Percentiles rank a stretch among this genome's conserved stretches.
Evolutionary conservation across 108 stramenopile genomes (phyloP).

Genomic region (Cyclotella baltica): DNA sequence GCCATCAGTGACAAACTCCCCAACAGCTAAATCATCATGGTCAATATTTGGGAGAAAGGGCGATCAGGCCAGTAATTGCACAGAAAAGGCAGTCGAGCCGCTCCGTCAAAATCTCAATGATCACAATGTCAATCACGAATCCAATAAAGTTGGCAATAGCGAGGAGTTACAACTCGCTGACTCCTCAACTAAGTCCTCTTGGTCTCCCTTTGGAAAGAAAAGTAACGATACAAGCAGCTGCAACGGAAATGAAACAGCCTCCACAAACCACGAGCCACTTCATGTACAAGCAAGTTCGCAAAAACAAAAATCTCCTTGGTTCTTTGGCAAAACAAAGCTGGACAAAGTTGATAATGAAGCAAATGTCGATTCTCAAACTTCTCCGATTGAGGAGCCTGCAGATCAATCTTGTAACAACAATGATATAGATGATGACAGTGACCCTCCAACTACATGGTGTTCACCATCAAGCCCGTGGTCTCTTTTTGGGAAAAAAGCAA

Average conservation of each 20-base stretch:
- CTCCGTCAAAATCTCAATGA: too few relatives aligned
- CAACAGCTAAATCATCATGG: background rate
- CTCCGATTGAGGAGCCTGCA: background rate
- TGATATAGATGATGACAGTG: background rate
- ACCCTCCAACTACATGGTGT: too few relatives aligned
- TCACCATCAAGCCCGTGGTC: too few relatives aligned
- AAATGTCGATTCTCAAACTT: too few relatives aligned
- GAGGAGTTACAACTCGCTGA: too few relatives aligned
- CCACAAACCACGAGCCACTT: background rate
- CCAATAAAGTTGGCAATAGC: too few relatives aligned
- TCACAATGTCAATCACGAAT: background rate
- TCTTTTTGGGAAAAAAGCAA: conserved; percentile 9
- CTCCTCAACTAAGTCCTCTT: too few relatives aligned
- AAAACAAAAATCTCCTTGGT: background rate
- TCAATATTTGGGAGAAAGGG: conserved; percentile 11
- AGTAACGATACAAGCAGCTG: too few relatives aligned
- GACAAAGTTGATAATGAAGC: background rate
- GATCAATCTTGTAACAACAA: background rate
- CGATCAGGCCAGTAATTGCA: background rate
- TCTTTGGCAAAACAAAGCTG: background rate
- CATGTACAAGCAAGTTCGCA: background rate
- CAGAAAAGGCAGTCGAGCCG: background rate
- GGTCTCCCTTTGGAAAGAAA: too few relatives aligned
- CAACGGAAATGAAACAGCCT: too few relatives aligned
- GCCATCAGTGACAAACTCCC: background rate